These are phyloP conservation scores for Hypericum androsaemum DNA, from an alignment of 345 rosid species.

Conservation along the genomic window DNA sequence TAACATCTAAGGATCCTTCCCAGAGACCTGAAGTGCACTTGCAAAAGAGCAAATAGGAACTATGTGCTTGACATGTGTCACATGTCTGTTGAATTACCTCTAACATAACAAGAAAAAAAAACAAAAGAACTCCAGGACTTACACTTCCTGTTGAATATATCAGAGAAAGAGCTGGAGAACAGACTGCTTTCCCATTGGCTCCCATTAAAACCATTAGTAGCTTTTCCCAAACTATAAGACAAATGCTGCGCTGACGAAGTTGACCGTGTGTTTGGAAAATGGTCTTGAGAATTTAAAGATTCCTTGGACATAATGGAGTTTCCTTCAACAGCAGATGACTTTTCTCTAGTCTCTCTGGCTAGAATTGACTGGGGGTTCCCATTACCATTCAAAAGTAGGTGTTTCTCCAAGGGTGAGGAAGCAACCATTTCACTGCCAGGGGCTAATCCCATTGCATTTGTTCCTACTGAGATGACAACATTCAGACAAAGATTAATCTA, in stretches of 20 bases:
- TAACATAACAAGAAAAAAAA: too few relatives aligned
- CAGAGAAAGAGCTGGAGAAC: conserved; percentile 10
- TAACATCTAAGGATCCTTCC: too few relatives aligned
- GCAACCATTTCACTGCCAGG: conserved; percentile 22
- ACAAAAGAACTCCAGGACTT: conserved; percentile 12
- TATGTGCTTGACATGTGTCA: too few relatives aligned
- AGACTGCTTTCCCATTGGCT: conserved; percentile 9
- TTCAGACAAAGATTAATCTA: conserved; percentile 1
- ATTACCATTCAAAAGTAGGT: neutral
- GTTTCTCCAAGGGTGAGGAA: conserved; percentile 30
- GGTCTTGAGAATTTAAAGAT: conserved; percentile 6
- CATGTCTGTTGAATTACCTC: too few relatives aligned
- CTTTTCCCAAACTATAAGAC: conserved; percentile 5
- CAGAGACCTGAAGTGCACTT: too few relatives aligned
- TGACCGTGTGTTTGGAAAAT: conserved; percentile 3
- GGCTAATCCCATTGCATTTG: conserved; percentile 15
- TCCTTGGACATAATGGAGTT: conserved; percentile 26
- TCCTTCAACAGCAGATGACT: conserved; percentile 24
- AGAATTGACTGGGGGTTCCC: conserved; percentile 19
- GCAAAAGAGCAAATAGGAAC: neutral
- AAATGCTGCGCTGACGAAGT: neutral
- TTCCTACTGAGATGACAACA: conserved; percentile 14
- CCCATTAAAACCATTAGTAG: neutral
- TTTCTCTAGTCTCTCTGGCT: conserved; percentile 20
- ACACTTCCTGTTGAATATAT: conserved; percentile 39